Base-by-base conservation (phyloP, 2,329 filamentous ascomycete species). In the Acrocalymma vagum region DNA sequence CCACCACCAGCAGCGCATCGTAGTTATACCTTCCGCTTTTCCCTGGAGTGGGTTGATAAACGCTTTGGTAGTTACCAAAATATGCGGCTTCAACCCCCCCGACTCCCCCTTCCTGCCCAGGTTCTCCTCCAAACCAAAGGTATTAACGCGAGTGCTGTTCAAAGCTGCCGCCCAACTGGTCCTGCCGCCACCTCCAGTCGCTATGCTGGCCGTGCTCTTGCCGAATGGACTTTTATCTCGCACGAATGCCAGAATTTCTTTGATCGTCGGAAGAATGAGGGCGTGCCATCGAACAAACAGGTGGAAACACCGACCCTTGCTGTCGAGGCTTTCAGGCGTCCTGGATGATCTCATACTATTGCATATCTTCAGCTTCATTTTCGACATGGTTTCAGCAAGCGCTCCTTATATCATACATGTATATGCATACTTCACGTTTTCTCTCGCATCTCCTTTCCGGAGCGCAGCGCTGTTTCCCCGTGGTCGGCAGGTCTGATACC, bases 241-340 rank as follows among this genome's bases (percentile, higher is more conserved):
- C 81, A 82, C 40, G 89, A 94, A 65, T 90, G 85, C 72, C 90
- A 92, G 70, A 88, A 84, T 60, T 94, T 93, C 67, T 83, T 90
- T 21, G 88, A 93, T 43, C 78, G 88, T 29, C 80, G 89, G 38
- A 84, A 84, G 35, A 83, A 84, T 30, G 89, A 94, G 63, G 88
- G 88, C 29, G 81, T 91, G 8, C 77, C 81, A 2, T 74, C 75
- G 1, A 79, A 90, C 45, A 77, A 74, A 52, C 82, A 85, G 28
- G 83, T 93, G 27, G 88, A 93, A 67, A 84, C 86, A 27, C 85
- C 85, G 3, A 77, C 74, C 5, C 71, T 88, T 15, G 79, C 81
- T 1, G 80, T 87, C 5, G 85, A 88, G 51, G 80, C 82, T 3
- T 81, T 87, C 54, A 75, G 79, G 36, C 78, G 71, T 24, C 67